phyloP scores from a whole-genome alignment of 805 yeast species.

The Candida maris region DNA sequence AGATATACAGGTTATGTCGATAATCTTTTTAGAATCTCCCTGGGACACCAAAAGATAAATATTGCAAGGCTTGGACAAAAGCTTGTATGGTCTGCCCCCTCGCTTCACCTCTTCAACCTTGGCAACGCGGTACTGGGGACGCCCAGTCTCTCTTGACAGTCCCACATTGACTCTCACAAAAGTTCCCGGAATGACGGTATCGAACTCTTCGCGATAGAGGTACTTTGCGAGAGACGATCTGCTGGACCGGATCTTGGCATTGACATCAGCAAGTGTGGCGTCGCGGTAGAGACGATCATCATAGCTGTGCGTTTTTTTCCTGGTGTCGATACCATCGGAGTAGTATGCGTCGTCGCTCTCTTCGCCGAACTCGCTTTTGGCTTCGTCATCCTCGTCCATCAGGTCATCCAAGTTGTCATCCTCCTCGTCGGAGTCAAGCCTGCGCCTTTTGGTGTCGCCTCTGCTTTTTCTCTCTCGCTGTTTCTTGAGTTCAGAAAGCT shows the following conservation, averaged over 20 bases:
- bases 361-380: conserved; percentile 42
- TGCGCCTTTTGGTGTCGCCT: conserved; percentile 21
- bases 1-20: conserved; percentile 76
- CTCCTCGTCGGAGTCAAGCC: conserved; percentile 40
- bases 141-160: conserved; percentile 53
- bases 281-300: conserved; percentile 34
- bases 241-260: conserved; percentile 64
- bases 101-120: conserved; percentile 59
- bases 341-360: conserved; percentile 34
- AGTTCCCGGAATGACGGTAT: conserved; percentile 63
- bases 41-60: conserved; percentile 71
- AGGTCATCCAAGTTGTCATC: conserved; percentile 33
- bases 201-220: conserved; percentile 81
- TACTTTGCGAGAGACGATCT: conserved; percentile 70
- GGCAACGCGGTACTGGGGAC: conserved; percentile 77
- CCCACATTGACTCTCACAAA: conserved; percentile 86
- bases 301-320: conserved; percentile 46
- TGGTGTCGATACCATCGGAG: conserved; percentile 23
- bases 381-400: conserved; percentile 33
- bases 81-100: conserved; percentile 38
- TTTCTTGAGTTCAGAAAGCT: conserved; percentile 33
- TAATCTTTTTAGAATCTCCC: conserved; percentile 67
- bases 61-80: conserved; percentile 43
- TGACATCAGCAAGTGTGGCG: conserved; percentile 62
- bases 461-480: conserved; percentile 35